Conservation (phyloP, 208 protist species). For the Trypanosoma lewisi region DNA sequence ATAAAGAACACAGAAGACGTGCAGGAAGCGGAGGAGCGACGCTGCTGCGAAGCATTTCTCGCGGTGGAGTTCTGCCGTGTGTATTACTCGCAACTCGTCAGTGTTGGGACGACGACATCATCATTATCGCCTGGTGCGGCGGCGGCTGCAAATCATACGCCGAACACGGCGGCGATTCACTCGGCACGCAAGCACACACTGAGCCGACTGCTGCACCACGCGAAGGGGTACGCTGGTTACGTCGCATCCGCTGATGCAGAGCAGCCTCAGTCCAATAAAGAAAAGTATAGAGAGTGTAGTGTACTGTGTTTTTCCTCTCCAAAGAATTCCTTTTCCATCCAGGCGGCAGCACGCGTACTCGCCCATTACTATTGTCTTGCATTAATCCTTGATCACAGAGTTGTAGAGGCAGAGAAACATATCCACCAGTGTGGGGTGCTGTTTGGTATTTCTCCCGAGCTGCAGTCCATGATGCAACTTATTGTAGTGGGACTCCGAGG, state of each 20-base stretch:
- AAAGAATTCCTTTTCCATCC: slow-evolving; percentile 23
- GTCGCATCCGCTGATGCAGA: neutral
- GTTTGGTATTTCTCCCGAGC: slow-evolving; percentile 18
- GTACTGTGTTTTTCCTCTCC: slow-evolving; percentile 22
- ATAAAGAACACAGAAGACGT: neutral
- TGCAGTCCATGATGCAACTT: slow-evolving; percentile 12
- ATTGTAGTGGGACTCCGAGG: slow-evolving; percentile 4
- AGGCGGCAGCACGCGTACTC: slow-evolving; percentile 11
- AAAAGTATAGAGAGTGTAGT: neutral
- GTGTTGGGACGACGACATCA: neutral
- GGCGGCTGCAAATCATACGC: neutral
- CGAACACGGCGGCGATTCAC: slow-evolving; percentile 5
- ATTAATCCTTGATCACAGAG: neutral
- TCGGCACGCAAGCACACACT: slow-evolving; percentile 9
- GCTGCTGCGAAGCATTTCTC: slow-evolving; percentile 39
- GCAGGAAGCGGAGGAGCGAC: slow-evolving; percentile 28
- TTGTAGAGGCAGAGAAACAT: slow-evolving; percentile 13
- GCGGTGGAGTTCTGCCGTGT: slow-evolving; percentile 46
- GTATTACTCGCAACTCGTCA: slow-evolving; percentile 37
- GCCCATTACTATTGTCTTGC: slow-evolving; percentile 17
- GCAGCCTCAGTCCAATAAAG: neutral
- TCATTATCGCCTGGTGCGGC: too few relatives aligned
- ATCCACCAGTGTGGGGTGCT: slow-evolving; percentile 16
- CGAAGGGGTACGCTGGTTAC: slow-evolving; percentile 18
- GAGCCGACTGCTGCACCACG: slow-evolving; percentile 7